Percentiles rank a stretch among this genome's conserved stretches.
Evolutionary conservation across 345 rosid genomes (phyloP).

Genomic region (Lagerstroemia speciosa): DNA sequence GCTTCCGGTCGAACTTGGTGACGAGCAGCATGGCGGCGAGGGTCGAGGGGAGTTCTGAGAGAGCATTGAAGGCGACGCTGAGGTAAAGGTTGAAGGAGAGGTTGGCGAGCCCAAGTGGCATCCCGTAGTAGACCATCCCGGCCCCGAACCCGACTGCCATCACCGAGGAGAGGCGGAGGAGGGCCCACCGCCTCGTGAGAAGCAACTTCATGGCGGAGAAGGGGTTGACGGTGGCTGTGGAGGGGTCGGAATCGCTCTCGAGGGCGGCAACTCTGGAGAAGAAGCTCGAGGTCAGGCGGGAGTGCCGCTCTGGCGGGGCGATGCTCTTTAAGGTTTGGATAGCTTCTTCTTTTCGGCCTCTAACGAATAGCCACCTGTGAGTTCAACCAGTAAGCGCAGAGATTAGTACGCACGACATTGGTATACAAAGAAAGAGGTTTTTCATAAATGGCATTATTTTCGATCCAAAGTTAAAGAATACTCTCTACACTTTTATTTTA

Average conservation of each 20-base stretch:
- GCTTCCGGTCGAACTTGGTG: slow-evolving; percentile 30
- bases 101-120: slow-evolving; percentile 55
- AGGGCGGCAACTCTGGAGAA: slow-evolving; percentile 14
- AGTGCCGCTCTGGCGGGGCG: slow-evolving; percentile 11
- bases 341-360: slow-evolving; percentile 48
- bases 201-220: slow-evolving; percentile 40
- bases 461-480: too few relatives aligned
- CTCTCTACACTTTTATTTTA: too few relatives aligned
- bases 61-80: slow-evolving; percentile 51
- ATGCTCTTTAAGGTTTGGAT: slow-evolving; percentile 35
- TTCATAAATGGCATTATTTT: too few relatives aligned
- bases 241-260: slow-evolving; percentile 12
- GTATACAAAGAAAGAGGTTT: too few relatives aligned
- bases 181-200: slow-evolving; percentile 41
- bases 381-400: not conserved
- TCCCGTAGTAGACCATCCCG: slow-evolving; percentile 64
- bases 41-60: slow-evolving; percentile 56
- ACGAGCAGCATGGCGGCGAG: slow-evolving; percentile 34
- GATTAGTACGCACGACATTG: too few relatives aligned
- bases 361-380: slow-evolving; percentile 34
- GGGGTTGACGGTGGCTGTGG: slow-evolving; percentile 22
- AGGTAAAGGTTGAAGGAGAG: slow-evolving; percentile 48
- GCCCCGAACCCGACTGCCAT: slow-evolving; percentile 43
- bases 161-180: slow-evolving; percentile 26
- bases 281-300: slow-evolving; percentile 19